Conservation (phyloP, 306 rosid species). For the Ceratonia siliqua region DNA sequence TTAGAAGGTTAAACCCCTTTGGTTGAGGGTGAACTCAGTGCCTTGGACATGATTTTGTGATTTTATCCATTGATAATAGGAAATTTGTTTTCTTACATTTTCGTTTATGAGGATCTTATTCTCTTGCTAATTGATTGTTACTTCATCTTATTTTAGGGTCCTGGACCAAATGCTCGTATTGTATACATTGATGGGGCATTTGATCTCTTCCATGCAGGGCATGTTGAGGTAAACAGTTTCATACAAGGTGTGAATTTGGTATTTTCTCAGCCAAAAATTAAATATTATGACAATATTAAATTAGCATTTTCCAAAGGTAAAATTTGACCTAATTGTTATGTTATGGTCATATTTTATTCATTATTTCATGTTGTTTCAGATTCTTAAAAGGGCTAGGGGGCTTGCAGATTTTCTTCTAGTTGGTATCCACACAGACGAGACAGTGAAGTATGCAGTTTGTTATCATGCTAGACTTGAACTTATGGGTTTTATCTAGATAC, state of each 20-base stretch:
- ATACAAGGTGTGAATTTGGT: constrained; percentile 1
- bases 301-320: neutral
- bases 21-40: too few species aligned
- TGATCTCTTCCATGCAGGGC: constrained; percentile 99
- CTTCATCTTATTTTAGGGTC: constrained; percentile 61
- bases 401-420: constrained; percentile 95
- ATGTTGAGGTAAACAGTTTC: constrained; percentile 72
- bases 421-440: constrained; percentile 81
- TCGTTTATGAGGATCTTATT: constrained; percentile 14
- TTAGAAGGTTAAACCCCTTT: too few species aligned
- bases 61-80: too few species aligned
- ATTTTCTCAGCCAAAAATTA: constrained; percentile 19
- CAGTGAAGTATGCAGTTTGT: constrained; percentile 65
- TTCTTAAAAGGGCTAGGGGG: constrained; percentile 86
- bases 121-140: neutral
- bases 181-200: constrained; percentile 99
- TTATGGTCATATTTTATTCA: constrained; percentile 22
- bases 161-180: constrained; percentile 91
- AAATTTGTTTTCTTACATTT: neutral
- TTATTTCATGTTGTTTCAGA: constrained; percentile 49
- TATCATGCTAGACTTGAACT: constrained; percentile 18
- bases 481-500: constrained; percentile 1
- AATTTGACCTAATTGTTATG: constrained; percentile 6
- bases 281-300: neutral
- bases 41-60: too few species aligned